Base-by-base conservation (phyloP, 176 grass and related monocot species). In the Hyparrhenia diplandra region DNA sequence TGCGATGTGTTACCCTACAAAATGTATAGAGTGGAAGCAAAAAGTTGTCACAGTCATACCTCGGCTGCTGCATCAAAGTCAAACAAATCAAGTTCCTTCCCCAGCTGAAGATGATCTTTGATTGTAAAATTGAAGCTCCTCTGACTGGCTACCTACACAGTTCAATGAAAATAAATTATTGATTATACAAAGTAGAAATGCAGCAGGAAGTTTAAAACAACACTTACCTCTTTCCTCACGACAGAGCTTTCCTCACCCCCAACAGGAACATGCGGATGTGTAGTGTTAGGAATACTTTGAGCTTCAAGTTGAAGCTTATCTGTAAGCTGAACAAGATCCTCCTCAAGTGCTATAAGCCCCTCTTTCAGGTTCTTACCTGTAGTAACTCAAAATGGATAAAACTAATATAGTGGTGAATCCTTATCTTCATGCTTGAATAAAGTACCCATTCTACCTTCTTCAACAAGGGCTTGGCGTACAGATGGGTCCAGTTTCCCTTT, bases 31-130 rank as follows among this genome's bases (percentile, higher is more conserved):
- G 18, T 27, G 16, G 16, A 21, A 29, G 39, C 32, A 35, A 45
- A n/a, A 45, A 20, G 42, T 80, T 75, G 24, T 21, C 27, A 6
- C 6, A 71, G 42, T 71, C 76, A 75, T 92, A 98, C 95, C 92
- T 98, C 92, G 51, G 92, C 72, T 79, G 92, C 95, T 67, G 95
- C 92, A 91, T 98, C 92, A 84, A 98, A 95, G 85, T 98, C 92
- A 85, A 98, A 91, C 42, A 98, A 84, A 88, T 95, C 88, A 89
- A 98, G 92, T 43, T 89, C 90, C 74, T 94, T 95, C 81, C 95
- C 95, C 65, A 98, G 75, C 74, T 91, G 88, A 87, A 98, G 67
- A 82, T 98, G 95, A 88, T 98, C 92, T 83, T 91, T 98, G 41
- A 93, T 71, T 34, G 68, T n/a, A 86, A 98, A 98, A 70, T n/a